These are phyloP conservation scores for Dothistroma pini DNA, from an alignment of 2,329 filamentous ascomycete species.

Conservation along the genomic window DNA sequence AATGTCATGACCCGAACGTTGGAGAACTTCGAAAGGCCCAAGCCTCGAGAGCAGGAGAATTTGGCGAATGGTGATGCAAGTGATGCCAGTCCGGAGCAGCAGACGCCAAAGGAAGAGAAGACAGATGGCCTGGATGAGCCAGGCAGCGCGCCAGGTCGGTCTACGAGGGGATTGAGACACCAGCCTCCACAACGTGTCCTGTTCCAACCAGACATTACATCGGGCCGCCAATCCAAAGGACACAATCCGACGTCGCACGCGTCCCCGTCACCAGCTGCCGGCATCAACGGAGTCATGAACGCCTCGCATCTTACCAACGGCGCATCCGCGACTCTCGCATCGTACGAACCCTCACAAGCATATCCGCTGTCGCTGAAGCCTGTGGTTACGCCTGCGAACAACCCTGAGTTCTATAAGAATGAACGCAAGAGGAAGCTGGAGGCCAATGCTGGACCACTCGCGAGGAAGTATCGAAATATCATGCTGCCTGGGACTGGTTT, in stretches of 20 bases:
- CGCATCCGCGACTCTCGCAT: conserved; percentile 55
- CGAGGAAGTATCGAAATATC: conserved; percentile 49
- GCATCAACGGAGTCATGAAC: conserved; percentile 48
- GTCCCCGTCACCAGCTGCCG: conserved; percentile 46
- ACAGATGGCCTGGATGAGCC: conserved; percentile 50
- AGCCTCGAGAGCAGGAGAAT: conserved; percentile 45
- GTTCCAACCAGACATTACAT: conserved; percentile 74
- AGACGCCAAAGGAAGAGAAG: conserved; percentile 51
- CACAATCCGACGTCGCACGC: conserved; percentile 25
- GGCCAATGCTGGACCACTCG: conserved; percentile 40
- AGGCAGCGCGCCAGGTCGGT: conserved; percentile 36
- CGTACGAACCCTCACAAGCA: conserved; percentile 64
- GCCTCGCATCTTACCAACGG: conserved; percentile 26
- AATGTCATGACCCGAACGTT: conserved; percentile 72
- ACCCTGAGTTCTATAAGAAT: conserved; percentile 63
- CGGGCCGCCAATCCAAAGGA: conserved; percentile 62
- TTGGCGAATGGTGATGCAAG: conserved; percentile 54
- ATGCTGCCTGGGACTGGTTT: conserved; percentile 62
- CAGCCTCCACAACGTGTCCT: conserved; percentile 81
- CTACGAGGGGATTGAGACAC: conserved; percentile 53
- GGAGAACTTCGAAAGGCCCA: conserved; percentile 64
- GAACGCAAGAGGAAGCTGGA: conserved; percentile 49
- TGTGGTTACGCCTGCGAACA: conserved; percentile 71
- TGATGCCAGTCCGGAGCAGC: conserved; percentile 42
- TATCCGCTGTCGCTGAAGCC: conserved; percentile 66